Percentiles rank a stretch among this genome's conserved stretches.
Evolutionary conservation across 2,329 filamentous ascomycete species (phyloP).

Genomic region (Botrytis paeoniae): DNA sequence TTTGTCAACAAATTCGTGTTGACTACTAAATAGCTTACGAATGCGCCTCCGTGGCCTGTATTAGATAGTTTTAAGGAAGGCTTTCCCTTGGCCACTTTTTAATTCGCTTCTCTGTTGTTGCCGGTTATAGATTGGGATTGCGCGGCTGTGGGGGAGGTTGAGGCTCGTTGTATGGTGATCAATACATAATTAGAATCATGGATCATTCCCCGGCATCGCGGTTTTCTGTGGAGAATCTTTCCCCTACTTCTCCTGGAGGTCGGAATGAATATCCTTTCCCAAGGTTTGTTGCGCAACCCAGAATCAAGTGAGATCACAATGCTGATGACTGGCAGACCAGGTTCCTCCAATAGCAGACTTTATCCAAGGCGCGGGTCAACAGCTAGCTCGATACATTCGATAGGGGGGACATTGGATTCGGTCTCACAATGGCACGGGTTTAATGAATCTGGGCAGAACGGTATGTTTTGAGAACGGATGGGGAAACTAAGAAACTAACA

Average conservation of each 20-base stretch:
- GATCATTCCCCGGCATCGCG: slow-evolving; percentile 43
- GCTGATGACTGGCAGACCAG: slow-evolving; percentile 37
- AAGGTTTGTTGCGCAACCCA: slow-evolving; percentile 39
- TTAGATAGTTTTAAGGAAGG: neutral
- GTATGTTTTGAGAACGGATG: slow-evolving; percentile 43
- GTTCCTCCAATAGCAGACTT: slow-evolving; percentile 41
- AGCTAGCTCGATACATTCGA: slow-evolving; percentile 82
- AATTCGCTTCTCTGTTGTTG: neutral
- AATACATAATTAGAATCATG: slow-evolving; percentile 34
- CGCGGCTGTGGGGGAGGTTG: slow-evolving; percentile 30
- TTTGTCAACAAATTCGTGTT: slow-evolving; percentile 28
- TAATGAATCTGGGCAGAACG: slow-evolving; percentile 80
- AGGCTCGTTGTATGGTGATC: slow-evolving; percentile 17
- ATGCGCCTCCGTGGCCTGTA: slow-evolving; percentile 29
- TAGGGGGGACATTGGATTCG: slow-evolving; percentile 78
- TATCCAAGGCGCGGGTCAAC: slow-evolving; percentile 71
- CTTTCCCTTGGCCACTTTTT: neutral
- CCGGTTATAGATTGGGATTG: neutral
- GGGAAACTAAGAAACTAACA: slow-evolving; percentile 15
- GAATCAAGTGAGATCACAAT: slow-evolving; percentile 45
- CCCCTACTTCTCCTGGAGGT: slow-evolving; percentile 41
- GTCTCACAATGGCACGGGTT: slow-evolving; percentile 56
- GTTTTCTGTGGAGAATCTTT: slow-evolving; percentile 48
- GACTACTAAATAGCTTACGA: slow-evolving; percentile 19
- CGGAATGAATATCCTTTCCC: slow-evolving; percentile 53